Percentiles rank a stretch among this genome's conserved stretches.
These are phyloP conservation scores for Alternaria arbusti DNA, from an alignment of 2,329 filamentous ascomycete genomes.

Conservation along the genomic window DNA sequence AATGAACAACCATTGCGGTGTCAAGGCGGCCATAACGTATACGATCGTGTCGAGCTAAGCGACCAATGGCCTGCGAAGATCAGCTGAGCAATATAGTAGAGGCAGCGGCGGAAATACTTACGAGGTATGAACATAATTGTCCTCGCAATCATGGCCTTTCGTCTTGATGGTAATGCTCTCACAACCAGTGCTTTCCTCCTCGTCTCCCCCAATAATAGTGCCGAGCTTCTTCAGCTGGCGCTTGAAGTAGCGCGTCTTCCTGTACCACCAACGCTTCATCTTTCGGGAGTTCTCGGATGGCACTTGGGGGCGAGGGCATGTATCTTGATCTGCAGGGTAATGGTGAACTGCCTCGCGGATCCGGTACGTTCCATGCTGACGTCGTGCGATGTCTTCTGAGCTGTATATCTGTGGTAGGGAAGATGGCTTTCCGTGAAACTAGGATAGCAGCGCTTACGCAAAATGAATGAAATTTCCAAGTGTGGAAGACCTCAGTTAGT, in stretches of 20 bases:
- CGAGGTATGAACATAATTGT: background rate
- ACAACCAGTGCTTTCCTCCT: background rate
- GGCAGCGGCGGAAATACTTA: background rate
- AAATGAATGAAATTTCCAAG: background rate
- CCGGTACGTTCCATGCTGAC: background rate
- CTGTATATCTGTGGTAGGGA: background rate
- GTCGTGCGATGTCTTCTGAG: background rate
- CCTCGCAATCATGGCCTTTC: background rate
- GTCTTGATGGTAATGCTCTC: background rate
- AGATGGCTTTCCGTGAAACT: background rate
- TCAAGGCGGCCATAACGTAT: too few species aligned
- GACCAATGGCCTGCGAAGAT: background rate
- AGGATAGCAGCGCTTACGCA: background rate
- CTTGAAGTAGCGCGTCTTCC: background rate
- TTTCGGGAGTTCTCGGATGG: background rate
- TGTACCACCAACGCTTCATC: background rate
- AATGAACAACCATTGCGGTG: too few species aligned
- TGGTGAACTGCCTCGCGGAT: background rate
- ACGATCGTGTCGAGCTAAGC: too few species aligned
- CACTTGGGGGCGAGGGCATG: background rate
- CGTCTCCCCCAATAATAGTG: background rate
- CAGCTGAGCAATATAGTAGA: background rate
- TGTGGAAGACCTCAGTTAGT: background rate
- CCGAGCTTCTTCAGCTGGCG: background rate
- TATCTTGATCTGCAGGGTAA: background rate